Percentiles rank a stretch among this genome's conserved stretches.
Evolutionary conservation across 2,329 filamentous ascomycete genomes (phyloP).

Genomic region (Conoideocrella luteorostrata): DNA sequence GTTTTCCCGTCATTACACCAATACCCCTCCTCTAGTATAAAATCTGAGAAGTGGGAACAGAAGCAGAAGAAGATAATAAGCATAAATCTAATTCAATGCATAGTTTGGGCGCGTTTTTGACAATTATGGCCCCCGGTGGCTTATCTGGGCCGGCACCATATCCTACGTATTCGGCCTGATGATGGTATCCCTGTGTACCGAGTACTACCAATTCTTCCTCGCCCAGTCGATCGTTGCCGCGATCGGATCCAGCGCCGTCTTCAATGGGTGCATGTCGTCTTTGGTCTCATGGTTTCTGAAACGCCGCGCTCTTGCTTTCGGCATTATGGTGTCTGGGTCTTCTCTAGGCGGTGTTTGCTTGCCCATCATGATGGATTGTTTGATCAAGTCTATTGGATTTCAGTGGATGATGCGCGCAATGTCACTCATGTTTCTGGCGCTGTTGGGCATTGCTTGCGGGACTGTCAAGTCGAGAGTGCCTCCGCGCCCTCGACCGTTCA

Average conservation of each 20-base stretch:
- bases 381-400: constrained; percentile 41
- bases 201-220: constrained; percentile 37
- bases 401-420: constrained; percentile 43
- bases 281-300: constrained; percentile 47
- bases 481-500: constrained; percentile 38
- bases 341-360: constrained; percentile 52
- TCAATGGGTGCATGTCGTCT: constrained; percentile 35
- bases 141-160: constrained; percentile 48
- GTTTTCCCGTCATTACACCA: not conserved
- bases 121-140: constrained; percentile 53
- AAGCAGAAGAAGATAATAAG: no score
- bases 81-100: constrained; percentile 24
- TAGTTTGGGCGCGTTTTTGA: constrained; percentile 57
- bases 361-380: constrained; percentile 52
- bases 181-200: constrained; percentile 48
- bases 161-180: constrained; percentile 58
- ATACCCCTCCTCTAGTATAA: no score
- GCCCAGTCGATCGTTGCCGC: constrained; percentile 34
- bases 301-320: constrained; percentile 45
- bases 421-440: constrained; percentile 38
- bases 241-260: constrained; percentile 37
- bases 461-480: constrained; percentile 36
- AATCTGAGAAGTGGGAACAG: no score
- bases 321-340: constrained; percentile 46
- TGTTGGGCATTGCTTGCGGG: constrained; percentile 27